phyloP scores from a whole-genome alignment of 768 basidiomycete genomes.

The Mycena vitilis region DNA sequence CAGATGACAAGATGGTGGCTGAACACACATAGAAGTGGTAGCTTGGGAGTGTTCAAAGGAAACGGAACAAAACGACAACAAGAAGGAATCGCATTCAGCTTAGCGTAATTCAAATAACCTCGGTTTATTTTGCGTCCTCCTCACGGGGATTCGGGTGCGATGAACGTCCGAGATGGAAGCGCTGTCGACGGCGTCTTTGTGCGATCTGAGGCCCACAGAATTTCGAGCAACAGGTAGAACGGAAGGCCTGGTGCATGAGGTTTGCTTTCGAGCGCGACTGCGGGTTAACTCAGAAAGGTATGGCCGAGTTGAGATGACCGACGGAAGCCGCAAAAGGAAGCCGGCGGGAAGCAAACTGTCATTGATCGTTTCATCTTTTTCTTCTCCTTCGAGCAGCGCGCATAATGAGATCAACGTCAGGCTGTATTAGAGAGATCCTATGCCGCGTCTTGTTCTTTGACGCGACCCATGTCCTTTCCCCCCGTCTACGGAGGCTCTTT shows the following conservation, averaged over 20 bases:
- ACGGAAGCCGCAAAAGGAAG: background rate
- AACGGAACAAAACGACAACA: background rate
- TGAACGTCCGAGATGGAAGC: background rate
- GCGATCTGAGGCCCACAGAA: no score
- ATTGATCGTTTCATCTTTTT: background rate
- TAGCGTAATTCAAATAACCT: background rate
- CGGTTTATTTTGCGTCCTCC: no score
- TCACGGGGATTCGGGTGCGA: background rate
- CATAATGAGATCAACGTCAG: constrained; percentile 8
- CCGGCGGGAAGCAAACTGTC: background rate
- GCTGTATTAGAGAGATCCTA: constrained; percentile 5
- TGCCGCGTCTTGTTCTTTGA: constrained; percentile 21
- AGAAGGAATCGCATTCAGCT: no score
- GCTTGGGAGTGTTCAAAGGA: background rate
- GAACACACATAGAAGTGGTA: constrained; percentile 11
- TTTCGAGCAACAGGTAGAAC: background rate
- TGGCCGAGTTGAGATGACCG: background rate
- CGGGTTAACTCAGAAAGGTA: no score
- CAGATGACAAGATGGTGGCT: background rate
- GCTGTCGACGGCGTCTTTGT: background rate
- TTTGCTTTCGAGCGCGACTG: background rate
- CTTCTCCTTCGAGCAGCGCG: constrained; percentile 6
- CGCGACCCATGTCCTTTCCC: constrained; percentile 26
- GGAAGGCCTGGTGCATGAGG: background rate
- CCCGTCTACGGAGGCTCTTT: constrained; percentile 31